Base-by-base conservation (phyloP, 1,284 basidiomycete genomes). In the Prillingera fragicola region DNA sequence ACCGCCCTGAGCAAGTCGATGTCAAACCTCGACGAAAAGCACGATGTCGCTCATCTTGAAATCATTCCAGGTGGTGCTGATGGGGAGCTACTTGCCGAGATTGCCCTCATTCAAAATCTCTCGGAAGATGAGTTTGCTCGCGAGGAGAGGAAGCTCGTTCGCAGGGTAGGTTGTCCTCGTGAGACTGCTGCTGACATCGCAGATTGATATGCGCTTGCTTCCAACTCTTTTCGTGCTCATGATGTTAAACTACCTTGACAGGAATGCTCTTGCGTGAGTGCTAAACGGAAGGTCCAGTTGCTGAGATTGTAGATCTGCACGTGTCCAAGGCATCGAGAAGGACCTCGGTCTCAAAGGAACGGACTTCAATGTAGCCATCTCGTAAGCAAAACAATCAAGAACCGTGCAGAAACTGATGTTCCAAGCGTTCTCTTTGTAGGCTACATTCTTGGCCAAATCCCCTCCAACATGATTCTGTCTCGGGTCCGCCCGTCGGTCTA, bases 241-340 rank as follows among this genome's bases (percentile, higher is more conserved):
- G 13, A 48, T 67, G 28, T 52, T 67, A 17, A 67, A 67, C 48
- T 69, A 67, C 39, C 55, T 69, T 17, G 62, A 66, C 50, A 54
- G 67, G 34, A 65, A 67, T 36, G 60, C 59, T 14, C 57, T 67
- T 9, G 52, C 59, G 42, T n/a, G n/a, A n/a, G n/a, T n/a, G n/a
- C n/a, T n/a, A n/a, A n/a, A n/a, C n/a, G n/a, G n/a, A n/a, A n/a
- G n/a, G n/a, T n/a, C n/a, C n/a, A n/a, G n/a, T n/a, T n/a, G n/a
- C 29, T 31, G n/a, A 31, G n/a, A 17, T 31, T 31, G 29, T 31
- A 31, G n/a, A 31, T 17, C 29, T 31, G 29, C 29, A 15, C n/a
- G 29, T 31, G 29, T n/a, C 29, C 29, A 59, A 25, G 64, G 64
- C 15, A 52, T 69, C 33, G 60, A 60, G 15, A 48, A 38, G 14